Base-by-base conservation (phyloP, 345 rosid genomes). In the Turnera subulata region DNA sequence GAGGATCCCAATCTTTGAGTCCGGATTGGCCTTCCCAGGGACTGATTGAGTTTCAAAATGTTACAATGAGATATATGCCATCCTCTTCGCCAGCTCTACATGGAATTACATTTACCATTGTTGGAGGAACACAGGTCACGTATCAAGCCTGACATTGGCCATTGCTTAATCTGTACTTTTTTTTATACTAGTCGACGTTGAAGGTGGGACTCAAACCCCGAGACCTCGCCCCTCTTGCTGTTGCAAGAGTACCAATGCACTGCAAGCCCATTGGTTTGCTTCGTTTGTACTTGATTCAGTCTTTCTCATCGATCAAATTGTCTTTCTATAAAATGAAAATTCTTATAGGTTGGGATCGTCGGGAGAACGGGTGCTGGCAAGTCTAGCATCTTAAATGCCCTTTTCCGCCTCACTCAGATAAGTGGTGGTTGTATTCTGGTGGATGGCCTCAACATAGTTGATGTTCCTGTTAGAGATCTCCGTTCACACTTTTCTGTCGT, bases 291-390 rank as follows among this genome's bases (percentile, higher is more conserved):
- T n/a, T n/a, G n/a, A n/a, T n/a, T 58, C 11, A 49, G 18, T 17
- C 42, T 35, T 29, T 29, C 35, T 29, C 35, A 29, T 3, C 8
- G 8, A 29, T 29, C 35, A 3, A 4, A 29, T 29, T 8, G 4
- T 29, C 8, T 4, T 8, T 29, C 4, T 8, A 29, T 43, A 50
- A 39, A 25, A 51, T 45, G 46, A 22, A 49, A 19, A 54, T 58
- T 12, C 14, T 8, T 49, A 65, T 69, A 88, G 98, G 96, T 86
- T 59, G 98, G 93, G 68, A 78, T 91, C 32, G 79, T 91, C 42
- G 95, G 95, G 68, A 84, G 98, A 81, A 91, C 98, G 13, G 96
- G 98, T 64, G 95, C 95, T 6, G 98, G 98, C 56, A 91, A 91
- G 65, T 88, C 98, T 24, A 88, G 95, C 35, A 49, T 91, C 68